Conservation (phyloP, 768 basidiomycete genomes). For the Termitomyces sp. region DNA sequence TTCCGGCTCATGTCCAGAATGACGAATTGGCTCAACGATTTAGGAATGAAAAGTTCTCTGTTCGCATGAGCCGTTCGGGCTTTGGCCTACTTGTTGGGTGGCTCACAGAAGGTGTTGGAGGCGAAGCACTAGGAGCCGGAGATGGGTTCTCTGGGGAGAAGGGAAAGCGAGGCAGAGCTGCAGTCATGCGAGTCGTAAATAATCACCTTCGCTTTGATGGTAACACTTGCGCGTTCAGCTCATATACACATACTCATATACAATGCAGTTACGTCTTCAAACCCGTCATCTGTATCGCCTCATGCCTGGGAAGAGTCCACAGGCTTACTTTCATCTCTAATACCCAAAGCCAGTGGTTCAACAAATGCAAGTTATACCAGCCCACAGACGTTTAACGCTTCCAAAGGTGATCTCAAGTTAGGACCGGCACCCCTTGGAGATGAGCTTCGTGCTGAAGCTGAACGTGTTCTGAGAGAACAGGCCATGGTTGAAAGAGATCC, state of each 20-base stretch:
- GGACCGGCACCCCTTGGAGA: conserved; percentile 78
- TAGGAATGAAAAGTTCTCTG: conserved; percentile 83
- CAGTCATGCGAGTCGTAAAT: conserved; percentile 92
- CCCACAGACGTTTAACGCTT: conserved; percentile 69
- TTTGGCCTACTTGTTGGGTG: conserved; percentile 92
- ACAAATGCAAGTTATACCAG: conserved; percentile 44
- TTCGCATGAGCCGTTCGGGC: conserved; percentile 87
- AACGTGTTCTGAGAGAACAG: conserved; percentile 76
- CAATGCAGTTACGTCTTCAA: conserved; percentile 61
- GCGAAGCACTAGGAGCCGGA: conserved; percentile 77
- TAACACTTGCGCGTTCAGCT: conserved; percentile 28
- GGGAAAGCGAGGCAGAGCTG: conserved; percentile 80
- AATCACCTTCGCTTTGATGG: conserved; percentile 90
- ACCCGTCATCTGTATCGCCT: conserved; percentile 55
- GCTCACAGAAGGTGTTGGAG: conserved; percentile 89
- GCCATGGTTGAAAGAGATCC: conserved; percentile 71
- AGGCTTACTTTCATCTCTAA: conserved; percentile 74
- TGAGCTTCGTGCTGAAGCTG: conserved; percentile 76
- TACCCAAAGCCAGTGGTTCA: conserved; percentile 55
- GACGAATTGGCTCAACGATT: conserved; percentile 83
- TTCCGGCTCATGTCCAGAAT: conserved; percentile 79
- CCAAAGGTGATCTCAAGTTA: conserved; percentile 77
- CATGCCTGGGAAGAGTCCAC: conserved; percentile 84
- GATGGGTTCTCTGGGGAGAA: conserved; percentile 77
- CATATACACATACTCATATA: conserved; percentile 16